These are phyloP conservation scores for Trichoderma virens DNA, from an alignment of 495 filamentous ascomycete species.

Conservation along the genomic window DNA sequence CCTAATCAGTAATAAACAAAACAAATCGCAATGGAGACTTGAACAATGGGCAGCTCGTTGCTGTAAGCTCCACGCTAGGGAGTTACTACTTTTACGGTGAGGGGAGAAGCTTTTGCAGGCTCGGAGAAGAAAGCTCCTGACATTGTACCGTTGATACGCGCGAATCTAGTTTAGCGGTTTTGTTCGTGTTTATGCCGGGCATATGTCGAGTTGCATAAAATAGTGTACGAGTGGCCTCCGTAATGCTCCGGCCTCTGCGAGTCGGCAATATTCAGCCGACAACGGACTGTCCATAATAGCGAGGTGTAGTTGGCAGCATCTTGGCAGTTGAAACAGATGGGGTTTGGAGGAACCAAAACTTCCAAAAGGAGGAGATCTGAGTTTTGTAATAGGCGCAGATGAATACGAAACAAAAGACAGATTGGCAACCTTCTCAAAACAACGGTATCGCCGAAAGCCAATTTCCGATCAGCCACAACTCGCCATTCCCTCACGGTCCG, in stretches of 20 bases:
- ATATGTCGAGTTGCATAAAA: too few relatives aligned
- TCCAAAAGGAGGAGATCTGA: too few relatives aligned
- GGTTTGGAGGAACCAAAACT: too few relatives aligned
- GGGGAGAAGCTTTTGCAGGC: background rate
- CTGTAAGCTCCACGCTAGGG: background rate
- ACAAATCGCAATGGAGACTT: too few relatives aligned
- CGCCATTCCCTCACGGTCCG: background rate
- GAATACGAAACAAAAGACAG: too few relatives aligned
- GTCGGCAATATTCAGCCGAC: background rate
- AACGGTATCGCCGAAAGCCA: background rate
- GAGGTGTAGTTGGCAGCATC: too few relatives aligned
- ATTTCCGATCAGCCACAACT: background rate
- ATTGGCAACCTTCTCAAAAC: background rate
- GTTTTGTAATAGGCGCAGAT: too few relatives aligned
- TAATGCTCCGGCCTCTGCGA: too few relatives aligned
- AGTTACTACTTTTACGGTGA: background rate
- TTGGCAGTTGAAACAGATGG: too few relatives aligned
- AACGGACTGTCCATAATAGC: too few relatives aligned
- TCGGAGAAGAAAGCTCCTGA: background rate
- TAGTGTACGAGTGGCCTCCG: too few relatives aligned
- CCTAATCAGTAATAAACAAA: background rate
- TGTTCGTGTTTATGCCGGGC: too few relatives aligned
- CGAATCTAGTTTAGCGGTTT: background rate
- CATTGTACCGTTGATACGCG: background rate
- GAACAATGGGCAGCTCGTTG: slow-evolving; percentile 1